phyloP scores from a whole-genome alignment of 176 grass and related monocot species.

The Alopecurus myosuroides region DNA sequence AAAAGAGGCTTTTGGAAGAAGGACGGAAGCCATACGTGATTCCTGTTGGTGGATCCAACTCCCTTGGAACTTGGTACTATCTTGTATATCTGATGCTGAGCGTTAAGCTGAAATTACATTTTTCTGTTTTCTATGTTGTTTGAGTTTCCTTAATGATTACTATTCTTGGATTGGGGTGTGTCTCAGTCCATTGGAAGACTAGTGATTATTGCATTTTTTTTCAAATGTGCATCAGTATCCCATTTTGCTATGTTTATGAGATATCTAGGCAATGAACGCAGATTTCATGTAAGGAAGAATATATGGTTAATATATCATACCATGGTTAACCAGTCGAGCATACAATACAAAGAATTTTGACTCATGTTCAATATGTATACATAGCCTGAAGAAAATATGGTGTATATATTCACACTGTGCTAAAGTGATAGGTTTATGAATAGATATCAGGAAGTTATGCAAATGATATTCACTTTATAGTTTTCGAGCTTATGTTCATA shows the following conservation, averaged over 20 bases:
- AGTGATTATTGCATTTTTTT: neutral
- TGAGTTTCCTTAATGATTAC: neutral
- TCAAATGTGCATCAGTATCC: neutral
- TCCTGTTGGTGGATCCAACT: slow-evolving; percentile 98
- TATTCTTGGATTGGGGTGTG: neutral
- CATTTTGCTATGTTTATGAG: neutral
- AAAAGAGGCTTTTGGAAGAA: slow-evolving; percentile 74
- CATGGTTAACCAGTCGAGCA: neutral
- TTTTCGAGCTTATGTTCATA: neutral
- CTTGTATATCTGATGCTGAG: neutral
- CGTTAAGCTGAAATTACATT: neutral
- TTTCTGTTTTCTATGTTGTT: neutral
- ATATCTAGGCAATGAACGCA: neutral
- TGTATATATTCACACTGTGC: neutral
- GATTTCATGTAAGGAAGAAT: neutral
- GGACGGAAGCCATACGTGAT: slow-evolving; percentile 89
- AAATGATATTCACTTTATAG: neutral
- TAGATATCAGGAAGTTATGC: neutral
- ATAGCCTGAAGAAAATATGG: neutral
- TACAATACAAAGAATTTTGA: neutral
- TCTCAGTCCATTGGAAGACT: neutral
- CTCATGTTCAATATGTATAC: neutral
- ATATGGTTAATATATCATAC: neutral
- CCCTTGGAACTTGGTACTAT: slow-evolving; percentile 85
- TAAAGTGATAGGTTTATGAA: neutral